A percentile compares a stretch with the other conserved stretches of the same genome.
These are phyloP conservation scores for Fusarium foetens DNA, from an alignment of 2,329 filamentous ascomycete genomes.

Conservation along the genomic window DNA sequence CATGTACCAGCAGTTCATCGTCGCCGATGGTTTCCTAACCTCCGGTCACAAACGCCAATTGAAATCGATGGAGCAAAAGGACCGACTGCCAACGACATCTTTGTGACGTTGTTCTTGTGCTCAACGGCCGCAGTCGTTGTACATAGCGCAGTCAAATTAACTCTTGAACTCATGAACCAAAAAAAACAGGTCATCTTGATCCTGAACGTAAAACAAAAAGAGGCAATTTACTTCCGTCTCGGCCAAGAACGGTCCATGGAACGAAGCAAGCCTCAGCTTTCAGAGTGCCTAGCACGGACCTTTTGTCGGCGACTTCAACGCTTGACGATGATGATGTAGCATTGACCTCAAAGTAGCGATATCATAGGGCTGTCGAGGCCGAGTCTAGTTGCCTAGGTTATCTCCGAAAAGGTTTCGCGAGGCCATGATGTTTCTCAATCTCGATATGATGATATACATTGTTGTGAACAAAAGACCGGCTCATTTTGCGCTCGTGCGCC, in stretches of 20 bases:
- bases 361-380: conserved; percentile 29
- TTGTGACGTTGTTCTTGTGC: conserved; percentile 24
- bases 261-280: conserved; percentile 9
- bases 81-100: neutral
- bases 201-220: conserved; percentile 22
- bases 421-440: neutral
- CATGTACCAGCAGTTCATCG: neutral
- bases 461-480: neutral
- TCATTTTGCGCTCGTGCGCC: neutral
- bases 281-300: conserved; percentile 13
- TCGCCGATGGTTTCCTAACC: neutral
- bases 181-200: conserved; percentile 33
- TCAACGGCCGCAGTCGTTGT: neutral
- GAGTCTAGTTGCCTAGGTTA: neutral
- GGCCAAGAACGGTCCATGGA: neutral
- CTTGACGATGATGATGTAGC: neutral
- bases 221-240: conserved; percentile 2
- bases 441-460: neutral
- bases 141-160: conserved; percentile 7
- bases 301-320: neutral
- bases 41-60: neutral
- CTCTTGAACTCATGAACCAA: conserved; percentile 11
- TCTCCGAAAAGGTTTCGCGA: conserved; percentile 12
- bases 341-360: conserved; percentile 2
- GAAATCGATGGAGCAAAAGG: conserved; percentile 2